Conservation (phyloP, 148 eudicot genomes). For the Rhododendron kiyosumense region DNA sequence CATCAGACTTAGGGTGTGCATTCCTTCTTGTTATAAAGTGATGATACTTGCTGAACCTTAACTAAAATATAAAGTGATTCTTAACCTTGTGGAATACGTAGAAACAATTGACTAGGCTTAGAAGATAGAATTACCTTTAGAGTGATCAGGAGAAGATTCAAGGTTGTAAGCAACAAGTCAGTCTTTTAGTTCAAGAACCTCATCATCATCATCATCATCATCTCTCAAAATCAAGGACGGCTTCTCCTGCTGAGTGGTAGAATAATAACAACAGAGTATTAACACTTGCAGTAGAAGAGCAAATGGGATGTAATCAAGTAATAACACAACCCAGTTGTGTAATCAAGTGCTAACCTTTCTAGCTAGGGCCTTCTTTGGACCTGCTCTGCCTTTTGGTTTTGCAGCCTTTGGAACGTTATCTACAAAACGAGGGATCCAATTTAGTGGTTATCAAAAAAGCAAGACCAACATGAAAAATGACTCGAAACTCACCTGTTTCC, state of each 20-base stretch:
- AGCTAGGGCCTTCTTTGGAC: constrained; percentile 62
- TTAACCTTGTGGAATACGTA: not conserved
- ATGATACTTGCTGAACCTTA: not conserved
- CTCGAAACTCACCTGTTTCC: constrained; percentile 46
- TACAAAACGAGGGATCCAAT: constrained; percentile 4
- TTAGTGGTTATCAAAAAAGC: not conserved
- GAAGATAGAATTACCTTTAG: constrained; percentile 46
- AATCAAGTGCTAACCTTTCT: constrained; percentile 39
- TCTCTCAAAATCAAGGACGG: constrained; percentile 19
- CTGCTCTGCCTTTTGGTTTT: constrained; percentile 55
- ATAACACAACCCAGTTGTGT: not conserved
- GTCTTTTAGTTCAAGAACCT: constrained; percentile 40
- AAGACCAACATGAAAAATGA: not conserved
- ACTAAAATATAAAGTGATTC: not conserved
- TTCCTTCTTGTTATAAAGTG: not conserved
- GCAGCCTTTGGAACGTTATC: constrained; percentile 36
- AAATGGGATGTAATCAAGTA: not conserved
- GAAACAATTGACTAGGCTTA: not conserved
- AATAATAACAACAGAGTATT: not conserved
- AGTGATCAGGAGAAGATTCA: constrained; percentile 68
- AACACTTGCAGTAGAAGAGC: not conserved
- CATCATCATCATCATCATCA: constrained; percentile 47
- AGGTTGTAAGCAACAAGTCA: constrained; percentile 73
- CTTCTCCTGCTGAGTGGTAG: constrained; percentile 30
- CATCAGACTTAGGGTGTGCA: not conserved